Evolutionary conservation across 768 basidiomycete species (phyloP).

Genomic region (Calocybe cyanea): DNA sequence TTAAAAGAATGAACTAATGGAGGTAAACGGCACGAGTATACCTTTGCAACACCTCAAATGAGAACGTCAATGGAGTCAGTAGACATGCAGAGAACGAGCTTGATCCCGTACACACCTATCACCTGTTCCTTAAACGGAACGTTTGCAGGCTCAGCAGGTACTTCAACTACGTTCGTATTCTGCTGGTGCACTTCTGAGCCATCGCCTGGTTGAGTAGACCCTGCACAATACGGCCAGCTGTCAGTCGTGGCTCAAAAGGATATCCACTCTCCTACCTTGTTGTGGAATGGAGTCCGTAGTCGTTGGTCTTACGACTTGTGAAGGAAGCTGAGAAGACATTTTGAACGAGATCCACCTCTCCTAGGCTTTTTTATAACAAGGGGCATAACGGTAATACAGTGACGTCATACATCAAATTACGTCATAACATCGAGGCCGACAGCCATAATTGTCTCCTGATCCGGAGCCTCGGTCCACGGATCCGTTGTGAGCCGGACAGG

Average conservation of each 20-base stretch:
- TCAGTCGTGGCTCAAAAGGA: not conserved
- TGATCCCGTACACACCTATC: conserved; percentile 36
- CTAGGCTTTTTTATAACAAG: no score
- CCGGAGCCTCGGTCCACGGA: conserved; percentile 32
- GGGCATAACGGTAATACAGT: not conserved
- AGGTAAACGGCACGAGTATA: conserved; percentile 6
- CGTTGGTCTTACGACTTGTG: conserved; percentile 22
- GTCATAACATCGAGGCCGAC: not conserved
- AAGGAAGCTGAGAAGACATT: conserved; percentile 15
- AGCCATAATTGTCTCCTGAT: no score
- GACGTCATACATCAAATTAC: conserved; percentile 10
- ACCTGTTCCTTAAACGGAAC: conserved; percentile 59
- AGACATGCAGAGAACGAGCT: not conserved
- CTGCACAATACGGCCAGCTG: conserved; percentile 18
- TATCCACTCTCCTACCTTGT: conserved; percentile 32
- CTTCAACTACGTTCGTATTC: conserved; percentile 16
- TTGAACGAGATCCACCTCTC: no score
- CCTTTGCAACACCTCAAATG: conserved; percentile 30
- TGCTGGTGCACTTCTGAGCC: conserved; percentile 25
- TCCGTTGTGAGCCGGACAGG: conserved; percentile 67
- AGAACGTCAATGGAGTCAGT: no score
- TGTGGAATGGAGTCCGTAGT: conserved; percentile 26
- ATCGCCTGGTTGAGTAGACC: conserved; percentile 31
- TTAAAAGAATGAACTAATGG: not conserved
- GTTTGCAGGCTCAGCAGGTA: conserved; percentile 14